phyloP scores from a whole-genome alignment of 352 stramenopile species.

The Phytophthora palmivora region DNA sequence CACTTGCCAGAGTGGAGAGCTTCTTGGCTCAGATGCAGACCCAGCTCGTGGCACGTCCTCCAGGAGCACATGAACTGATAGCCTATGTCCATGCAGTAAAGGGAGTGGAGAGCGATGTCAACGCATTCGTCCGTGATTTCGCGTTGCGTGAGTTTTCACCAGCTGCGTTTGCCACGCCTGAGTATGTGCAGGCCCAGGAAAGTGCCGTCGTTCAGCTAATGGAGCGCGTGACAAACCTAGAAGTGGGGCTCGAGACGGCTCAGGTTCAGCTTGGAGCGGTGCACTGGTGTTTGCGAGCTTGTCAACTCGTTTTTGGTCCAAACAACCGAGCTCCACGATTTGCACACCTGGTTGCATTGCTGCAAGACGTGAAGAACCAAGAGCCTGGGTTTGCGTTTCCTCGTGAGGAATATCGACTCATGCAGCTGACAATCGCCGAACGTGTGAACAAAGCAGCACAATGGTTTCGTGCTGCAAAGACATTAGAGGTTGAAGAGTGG shows the following conservation, averaged over 20 bases:
- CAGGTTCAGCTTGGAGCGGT: slow-evolving; percentile 64
- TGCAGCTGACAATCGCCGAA: slow-evolving; percentile 77
- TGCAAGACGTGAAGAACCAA: slow-evolving; percentile 58
- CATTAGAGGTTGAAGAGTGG: slow-evolving; percentile 72
- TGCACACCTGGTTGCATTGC: slow-evolving; percentile 69
- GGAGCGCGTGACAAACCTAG: slow-evolving; percentile 61
- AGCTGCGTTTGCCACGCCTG: slow-evolving; percentile 48
- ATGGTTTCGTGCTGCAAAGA: slow-evolving; percentile 75
- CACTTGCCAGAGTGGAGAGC: slow-evolving; percentile 54
- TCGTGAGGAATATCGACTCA: slow-evolving; percentile 68
- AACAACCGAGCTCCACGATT: slow-evolving; percentile 60
- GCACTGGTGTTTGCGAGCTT: slow-evolving; percentile 84
- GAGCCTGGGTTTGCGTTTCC: slow-evolving; percentile 62
- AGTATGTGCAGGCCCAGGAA: slow-evolving; percentile 42
- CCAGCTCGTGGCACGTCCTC: slow-evolving; percentile 57
- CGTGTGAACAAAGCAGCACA: slow-evolving; percentile 62
- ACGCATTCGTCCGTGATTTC: slow-evolving; percentile 51
- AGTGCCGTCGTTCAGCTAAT: slow-evolving; percentile 52
- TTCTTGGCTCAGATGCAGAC: slow-evolving; percentile 66
- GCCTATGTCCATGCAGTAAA: slow-evolving; percentile 63
- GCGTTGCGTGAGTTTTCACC: slow-evolving; percentile 54
- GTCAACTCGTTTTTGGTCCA: slow-evolving; percentile 61
- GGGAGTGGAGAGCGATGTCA: slow-evolving; percentile 43
- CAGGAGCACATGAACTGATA: slow-evolving; percentile 57
- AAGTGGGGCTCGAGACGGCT: slow-evolving; percentile 62